phyloP scores from a whole-genome alignment of 2,329 filamentous ascomycete genomes.

The Aspergillus niger region DNA sequence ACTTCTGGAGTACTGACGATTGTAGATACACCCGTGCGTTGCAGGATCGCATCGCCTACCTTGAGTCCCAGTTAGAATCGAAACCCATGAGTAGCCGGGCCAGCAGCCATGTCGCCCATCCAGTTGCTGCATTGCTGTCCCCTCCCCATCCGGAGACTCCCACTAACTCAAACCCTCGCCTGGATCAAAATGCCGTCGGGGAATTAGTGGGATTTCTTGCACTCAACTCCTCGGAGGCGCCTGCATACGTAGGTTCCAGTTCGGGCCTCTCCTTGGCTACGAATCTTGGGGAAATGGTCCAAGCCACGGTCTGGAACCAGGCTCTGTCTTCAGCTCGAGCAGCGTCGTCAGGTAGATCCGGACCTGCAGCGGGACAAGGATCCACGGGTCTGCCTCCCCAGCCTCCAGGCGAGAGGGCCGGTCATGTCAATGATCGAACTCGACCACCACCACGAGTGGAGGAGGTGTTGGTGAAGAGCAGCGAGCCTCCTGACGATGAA shows the following conservation, averaged over 20 bases:
- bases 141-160: conserved; percentile 26
- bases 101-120: conserved; percentile 19
- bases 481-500: conserved; percentile 51
- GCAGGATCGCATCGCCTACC: conserved; percentile 46
- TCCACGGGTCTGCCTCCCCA: conserved; percentile 19
- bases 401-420: conserved; percentile 11
- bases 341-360: conserved; percentile 7
- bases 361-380: conserved; percentile 9
- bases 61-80: conserved; percentile 40
- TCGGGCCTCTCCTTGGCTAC: conserved; percentile 53
- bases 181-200: conserved; percentile 39
- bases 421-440: conserved; percentile 24
- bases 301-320: conserved; percentile 58
- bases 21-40: conserved; percentile 46
- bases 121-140: conserved; percentile 27
- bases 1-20: not conserved
- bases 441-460: conserved; percentile 40
- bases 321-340: conserved; percentile 39
- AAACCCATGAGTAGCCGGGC: conserved; percentile 18
- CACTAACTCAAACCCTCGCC: conserved; percentile 20
- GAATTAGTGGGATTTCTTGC: conserved; percentile 56
- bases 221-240: conserved; percentile 48
- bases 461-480: conserved; percentile 46
- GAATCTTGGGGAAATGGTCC: conserved; percentile 57
- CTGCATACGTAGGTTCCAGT: conserved; percentile 54